Conservation (phyloP, 176 grass and related monocot species). For the Dactylis glomerata region DNA sequence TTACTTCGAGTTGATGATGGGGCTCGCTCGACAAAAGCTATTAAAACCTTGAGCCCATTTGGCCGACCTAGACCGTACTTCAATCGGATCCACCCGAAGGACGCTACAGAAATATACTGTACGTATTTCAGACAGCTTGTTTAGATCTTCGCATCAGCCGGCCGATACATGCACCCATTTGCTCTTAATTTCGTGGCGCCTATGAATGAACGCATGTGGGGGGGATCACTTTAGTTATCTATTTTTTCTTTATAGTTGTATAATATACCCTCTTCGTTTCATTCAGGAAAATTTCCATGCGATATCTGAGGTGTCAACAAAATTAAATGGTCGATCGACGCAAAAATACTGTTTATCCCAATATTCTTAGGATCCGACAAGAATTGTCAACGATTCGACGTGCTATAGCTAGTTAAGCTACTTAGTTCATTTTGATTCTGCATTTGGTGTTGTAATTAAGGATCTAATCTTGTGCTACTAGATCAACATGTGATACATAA, state of each 20-base stretch:
- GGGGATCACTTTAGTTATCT: not conserved
- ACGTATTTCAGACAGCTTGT: constrained; percentile 18
- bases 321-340: not conserved
- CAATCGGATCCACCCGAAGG: not conserved
- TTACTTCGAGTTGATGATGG: not conserved
- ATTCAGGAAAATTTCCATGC: not conserved
- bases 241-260: too few species aligned
- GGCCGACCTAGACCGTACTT: not conserved
- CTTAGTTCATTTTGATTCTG: not conserved
- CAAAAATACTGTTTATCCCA: not conserved
- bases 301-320: not conserved
- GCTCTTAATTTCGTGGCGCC: constrained; percentile 9
- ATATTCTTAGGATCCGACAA: not conserved
- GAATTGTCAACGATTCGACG: not conserved
- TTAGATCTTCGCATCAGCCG: not conserved
- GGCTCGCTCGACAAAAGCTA: not conserved
- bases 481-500: too few species aligned
- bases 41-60: too few species aligned
- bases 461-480: not conserved
- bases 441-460: not conserved
- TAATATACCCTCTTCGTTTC: too few species aligned
- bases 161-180: constrained; percentile 19
- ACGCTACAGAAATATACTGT: not conserved
- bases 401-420: too few species aligned
- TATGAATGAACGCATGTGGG: not conserved